Conservation (phyloP, 1,139 yeast species). For the Geotrichum europaeum region DNA sequence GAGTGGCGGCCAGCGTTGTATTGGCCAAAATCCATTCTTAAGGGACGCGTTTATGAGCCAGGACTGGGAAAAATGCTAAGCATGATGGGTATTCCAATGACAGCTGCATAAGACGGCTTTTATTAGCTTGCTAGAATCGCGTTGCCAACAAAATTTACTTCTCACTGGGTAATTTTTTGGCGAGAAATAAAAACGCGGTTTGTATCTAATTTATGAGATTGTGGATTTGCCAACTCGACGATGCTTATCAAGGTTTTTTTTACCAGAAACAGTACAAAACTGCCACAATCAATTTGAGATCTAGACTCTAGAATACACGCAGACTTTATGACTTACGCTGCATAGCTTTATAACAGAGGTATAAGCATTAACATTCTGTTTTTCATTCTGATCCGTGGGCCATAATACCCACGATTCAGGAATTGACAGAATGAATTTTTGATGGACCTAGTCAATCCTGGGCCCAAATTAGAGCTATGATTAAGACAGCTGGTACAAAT, state of each 20-base stretch:
- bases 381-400: neutral
- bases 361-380: neutral
- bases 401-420: no score
- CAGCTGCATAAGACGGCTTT: neutral
- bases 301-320: neutral
- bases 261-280: neutral
- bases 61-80: conserved; percentile 1
- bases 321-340: neutral
- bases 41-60: conserved; percentile 1
- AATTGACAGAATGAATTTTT: no score
- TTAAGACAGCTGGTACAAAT: no score
- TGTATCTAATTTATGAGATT: neutral
- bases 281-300: neutral
- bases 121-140: no score
- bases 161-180: neutral
- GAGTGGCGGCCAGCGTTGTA: conserved; percentile 12
- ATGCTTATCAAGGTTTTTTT: neutral
- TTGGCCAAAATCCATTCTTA: conserved; percentile 10
- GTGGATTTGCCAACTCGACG: neutral
- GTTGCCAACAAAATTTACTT: no score
- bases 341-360: neutral
- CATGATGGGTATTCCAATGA: conserved; percentile 5
- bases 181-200: neutral
- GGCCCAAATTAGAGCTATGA: no score
- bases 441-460: no score